These are phyloP conservation scores for Globisporangium abappressorium DNA, from an alignment of 352 stramenopile species.

Conservation along the genomic window DNA sequence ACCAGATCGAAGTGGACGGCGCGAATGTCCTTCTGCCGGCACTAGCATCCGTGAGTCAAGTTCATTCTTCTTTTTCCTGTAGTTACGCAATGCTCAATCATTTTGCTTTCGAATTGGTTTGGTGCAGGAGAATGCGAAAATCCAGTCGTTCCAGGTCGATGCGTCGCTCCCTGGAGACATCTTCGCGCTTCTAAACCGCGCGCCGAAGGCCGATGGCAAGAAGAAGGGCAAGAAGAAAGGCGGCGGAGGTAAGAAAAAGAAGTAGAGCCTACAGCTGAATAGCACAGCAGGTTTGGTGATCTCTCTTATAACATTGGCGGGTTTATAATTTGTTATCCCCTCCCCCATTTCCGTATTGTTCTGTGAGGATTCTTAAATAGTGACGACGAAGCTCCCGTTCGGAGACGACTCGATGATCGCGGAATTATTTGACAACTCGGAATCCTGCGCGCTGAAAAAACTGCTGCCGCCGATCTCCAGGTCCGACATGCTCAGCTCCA, in stretches of 20 bases:
- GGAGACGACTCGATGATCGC: slow-evolving; percentile 49
- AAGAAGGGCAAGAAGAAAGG: slow-evolving; percentile 82
- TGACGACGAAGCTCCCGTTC: slow-evolving; percentile 52
- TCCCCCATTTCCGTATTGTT: not conserved
- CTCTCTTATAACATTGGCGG: not conserved
- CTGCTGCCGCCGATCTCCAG: slow-evolving; percentile 17
- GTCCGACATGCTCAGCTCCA: slow-evolving; percentile 19
- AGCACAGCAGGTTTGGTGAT: not conserved
- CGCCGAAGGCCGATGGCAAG: slow-evolving; percentile 66
- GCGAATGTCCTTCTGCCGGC: slow-evolving; percentile 58
- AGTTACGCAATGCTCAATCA: not conserved
- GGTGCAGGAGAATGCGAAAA: slow-evolving; percentile 50
- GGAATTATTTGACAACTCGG: slow-evolving; percentile 9
- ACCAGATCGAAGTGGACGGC: slow-evolving; percentile 65
- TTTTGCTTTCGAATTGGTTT: not conserved
- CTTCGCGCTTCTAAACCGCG: slow-evolving; percentile 71
- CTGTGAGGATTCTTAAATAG: slow-evolving; percentile 40
- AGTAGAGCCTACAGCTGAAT: slow-evolving; percentile 7
- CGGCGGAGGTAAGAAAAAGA: slow-evolving; percentile 67
- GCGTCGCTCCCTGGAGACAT: slow-evolving; percentile 64
- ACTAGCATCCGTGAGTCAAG: slow-evolving; percentile 33
- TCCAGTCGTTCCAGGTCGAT: slow-evolving; percentile 76
- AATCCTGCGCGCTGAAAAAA: slow-evolving; percentile 6
- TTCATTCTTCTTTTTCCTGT: not conserved
- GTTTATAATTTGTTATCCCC: not conserved